phyloP scores from a whole-genome alignment of 2,329 filamentous ascomycete genomes.

The Colletotrichum lini region DNA sequence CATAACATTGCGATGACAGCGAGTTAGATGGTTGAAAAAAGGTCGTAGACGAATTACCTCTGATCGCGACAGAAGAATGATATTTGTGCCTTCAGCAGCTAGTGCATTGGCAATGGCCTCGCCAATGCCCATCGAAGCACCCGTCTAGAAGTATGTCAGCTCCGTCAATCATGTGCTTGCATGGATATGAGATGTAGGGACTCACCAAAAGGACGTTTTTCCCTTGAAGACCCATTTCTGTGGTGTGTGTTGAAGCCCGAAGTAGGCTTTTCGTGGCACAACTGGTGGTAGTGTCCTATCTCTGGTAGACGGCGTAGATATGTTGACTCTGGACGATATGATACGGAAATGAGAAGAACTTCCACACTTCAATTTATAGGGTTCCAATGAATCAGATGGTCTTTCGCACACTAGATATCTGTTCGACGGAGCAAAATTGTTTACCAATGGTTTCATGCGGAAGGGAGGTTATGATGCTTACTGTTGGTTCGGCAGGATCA shows the following conservation, averaged over 20 bases:
- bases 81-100: constrained; percentile 55
- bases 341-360: too few species aligned
- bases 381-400: neutral
- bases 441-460: too few species aligned
- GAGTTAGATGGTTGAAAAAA: neutral
- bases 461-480: neutral
- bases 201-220: constrained; percentile 19
- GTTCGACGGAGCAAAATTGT: neutral
- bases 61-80: constrained; percentile 60
- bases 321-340: too few species aligned
- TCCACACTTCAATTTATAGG: too few species aligned
- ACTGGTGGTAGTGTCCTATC: neutral
- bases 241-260: too few species aligned
- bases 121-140: constrained; percentile 64
- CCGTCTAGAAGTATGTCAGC: constrained; percentile 46
- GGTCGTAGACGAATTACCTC: constrained; percentile 36
- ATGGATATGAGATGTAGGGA: constrained; percentile 14
- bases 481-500: too few species aligned
- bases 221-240: constrained; percentile 9
- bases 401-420: too few species aligned
- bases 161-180: neutral
- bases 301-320: too few species aligned
- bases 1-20: too few species aligned
- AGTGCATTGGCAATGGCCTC: constrained; percentile 58
- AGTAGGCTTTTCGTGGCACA: too few species aligned